phyloP scores from a whole-genome alignment of 768 basidiomycete genomes.

The Porpolomopsis calyptriformis region DNA sequence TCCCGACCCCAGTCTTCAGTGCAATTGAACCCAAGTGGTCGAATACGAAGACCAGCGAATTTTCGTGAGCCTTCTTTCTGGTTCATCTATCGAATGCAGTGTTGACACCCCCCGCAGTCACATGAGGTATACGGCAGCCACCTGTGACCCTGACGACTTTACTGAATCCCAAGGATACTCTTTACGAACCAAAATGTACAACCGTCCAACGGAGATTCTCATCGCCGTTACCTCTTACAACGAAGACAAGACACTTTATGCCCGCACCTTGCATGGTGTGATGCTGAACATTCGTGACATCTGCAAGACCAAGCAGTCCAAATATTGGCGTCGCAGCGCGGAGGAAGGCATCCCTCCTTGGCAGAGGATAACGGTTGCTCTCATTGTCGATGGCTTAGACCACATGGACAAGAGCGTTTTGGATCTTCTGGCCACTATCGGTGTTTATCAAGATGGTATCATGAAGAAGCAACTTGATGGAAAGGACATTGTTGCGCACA shows the following conservation, averaged over 20 bases:
- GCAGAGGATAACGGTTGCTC: conserved; percentile 84
- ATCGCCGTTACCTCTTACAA: conserved; percentile 94
- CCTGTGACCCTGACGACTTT: conserved; percentile 87
- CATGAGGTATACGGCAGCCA: conserved; percentile 91
- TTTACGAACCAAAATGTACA: conserved; percentile 74
- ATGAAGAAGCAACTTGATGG: conserved; percentile 90
- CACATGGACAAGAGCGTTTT: conserved; percentile 93
- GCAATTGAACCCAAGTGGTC: conserved; percentile 73
- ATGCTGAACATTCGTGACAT: conserved; percentile 98
- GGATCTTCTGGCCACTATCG: conserved; percentile 80
- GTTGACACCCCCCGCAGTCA: conserved; percentile 40
- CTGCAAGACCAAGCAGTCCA: conserved; percentile 90
- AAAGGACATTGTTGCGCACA: conserved; percentile 85
- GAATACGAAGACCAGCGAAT: conserved; percentile 71
- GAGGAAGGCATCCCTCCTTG: conserved; percentile 80
- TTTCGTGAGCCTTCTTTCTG: conserved; percentile 52
- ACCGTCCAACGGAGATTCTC: conserved; percentile 83
- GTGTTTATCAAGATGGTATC: conserved; percentile 89
- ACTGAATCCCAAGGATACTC: conserved; percentile 70
- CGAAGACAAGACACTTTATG: conserved; percentile 86
- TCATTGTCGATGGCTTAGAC: conserved; percentile 88
- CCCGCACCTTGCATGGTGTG: conserved; percentile 73
- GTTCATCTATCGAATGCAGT: not conserved
- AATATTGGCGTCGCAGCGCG: conserved; percentile 77
- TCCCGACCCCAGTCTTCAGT: conserved; percentile 73